Percentiles rank a stretch among this genome's conserved stretches.
Evolutionary conservation across 2,329 filamentous ascomycete species (phyloP).

Genomic region (Penicillium sp.): DNA sequence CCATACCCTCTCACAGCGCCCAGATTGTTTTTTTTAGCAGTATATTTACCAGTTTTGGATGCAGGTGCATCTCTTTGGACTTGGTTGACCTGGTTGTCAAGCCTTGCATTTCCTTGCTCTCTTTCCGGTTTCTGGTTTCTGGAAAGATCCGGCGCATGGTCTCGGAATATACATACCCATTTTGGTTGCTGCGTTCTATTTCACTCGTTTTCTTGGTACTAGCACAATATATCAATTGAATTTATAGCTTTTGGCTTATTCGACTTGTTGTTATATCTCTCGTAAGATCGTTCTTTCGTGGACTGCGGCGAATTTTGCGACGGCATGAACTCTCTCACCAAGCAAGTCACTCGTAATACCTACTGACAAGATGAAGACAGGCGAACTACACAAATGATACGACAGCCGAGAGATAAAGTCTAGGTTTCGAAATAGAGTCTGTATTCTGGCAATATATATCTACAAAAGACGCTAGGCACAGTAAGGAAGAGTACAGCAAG

Average conservation of each 20-base stretch:
- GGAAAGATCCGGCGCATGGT: conserved; percentile 8
- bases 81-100: not conserved
- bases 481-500: conserved; percentile 4
- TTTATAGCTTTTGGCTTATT: not conserved
- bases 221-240: too few relatives aligned
- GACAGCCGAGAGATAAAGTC: too few relatives aligned
- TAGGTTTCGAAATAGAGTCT: not conserved
- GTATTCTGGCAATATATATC: conserved; percentile 16
- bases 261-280: not conserved
- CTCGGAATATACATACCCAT: conserved; percentile 10
- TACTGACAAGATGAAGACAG: too few relatives aligned
- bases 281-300: too few relatives aligned
- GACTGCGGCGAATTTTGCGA: too few relatives aligned
- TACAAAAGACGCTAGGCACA: conserved; percentile 19
- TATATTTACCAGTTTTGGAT: not conserved
- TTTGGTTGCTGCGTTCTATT: conserved; percentile 1
- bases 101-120: not conserved
- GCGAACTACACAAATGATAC: too few relatives aligned
- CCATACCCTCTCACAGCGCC: conserved; percentile 1
- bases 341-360: too few relatives aligned
- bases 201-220: not conserved
- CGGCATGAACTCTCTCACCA: too few relatives aligned
- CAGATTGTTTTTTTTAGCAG: conserved; percentile 1
- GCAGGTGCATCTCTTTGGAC: not conserved
- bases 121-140: too few relatives aligned